A percentile compares a stretch with the other conserved stretches of the same genome.
Evolutionary conservation across 257 asterid species (phyloP).

Genomic region (Verbascum thapsus): DNA sequence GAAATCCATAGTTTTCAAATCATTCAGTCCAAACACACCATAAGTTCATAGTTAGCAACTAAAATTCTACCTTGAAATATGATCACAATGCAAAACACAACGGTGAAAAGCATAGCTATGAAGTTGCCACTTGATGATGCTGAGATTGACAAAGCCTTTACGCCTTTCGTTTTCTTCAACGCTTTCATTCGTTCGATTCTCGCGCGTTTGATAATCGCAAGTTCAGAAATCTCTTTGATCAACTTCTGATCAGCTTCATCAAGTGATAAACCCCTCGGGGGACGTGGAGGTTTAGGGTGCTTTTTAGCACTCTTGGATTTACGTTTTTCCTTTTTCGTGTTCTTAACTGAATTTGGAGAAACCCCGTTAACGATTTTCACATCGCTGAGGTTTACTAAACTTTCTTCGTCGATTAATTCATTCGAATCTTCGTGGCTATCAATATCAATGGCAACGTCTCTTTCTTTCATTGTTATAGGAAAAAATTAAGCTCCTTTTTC

Average conservation of each 20-base stretch:
- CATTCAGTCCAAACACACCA: too few relatives aligned
- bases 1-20: too few relatives aligned
- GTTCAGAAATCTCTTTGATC: conserved; percentile 71
- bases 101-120: conserved; percentile 65
- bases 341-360: conserved; percentile 39
- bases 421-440: conserved; percentile 34
- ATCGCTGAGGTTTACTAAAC: conserved; percentile 13
- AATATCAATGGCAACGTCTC: conserved; percentile 51
- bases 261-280: conserved; percentile 72
- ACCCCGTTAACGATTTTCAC: conserved; percentile 26
- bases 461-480: conserved; percentile 33
- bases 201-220: conserved; percentile 72
- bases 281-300: conserved; percentile 87
- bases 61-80: conserved; percentile 60
- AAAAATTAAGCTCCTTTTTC: conserved; percentile 14
- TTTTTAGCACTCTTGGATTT: conserved; percentile 59
- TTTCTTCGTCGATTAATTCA: conserved; percentile 31
- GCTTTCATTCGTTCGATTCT: conserved; percentile 78
- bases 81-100: conserved; percentile 63
- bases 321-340: conserved; percentile 52
- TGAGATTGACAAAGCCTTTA: conserved; percentile 47
- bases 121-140: conserved; percentile 58
- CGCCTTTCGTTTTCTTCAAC: conserved; percentile 64
- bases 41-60: background rate
- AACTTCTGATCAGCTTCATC: conserved; percentile 90